Percentiles rank a stretch among this genome's conserved stretches.
Evolutionary conservation across 2,329 filamentous ascomycete genomes (phyloP).

Genomic region (Neofusicoccum sp.): DNA sequence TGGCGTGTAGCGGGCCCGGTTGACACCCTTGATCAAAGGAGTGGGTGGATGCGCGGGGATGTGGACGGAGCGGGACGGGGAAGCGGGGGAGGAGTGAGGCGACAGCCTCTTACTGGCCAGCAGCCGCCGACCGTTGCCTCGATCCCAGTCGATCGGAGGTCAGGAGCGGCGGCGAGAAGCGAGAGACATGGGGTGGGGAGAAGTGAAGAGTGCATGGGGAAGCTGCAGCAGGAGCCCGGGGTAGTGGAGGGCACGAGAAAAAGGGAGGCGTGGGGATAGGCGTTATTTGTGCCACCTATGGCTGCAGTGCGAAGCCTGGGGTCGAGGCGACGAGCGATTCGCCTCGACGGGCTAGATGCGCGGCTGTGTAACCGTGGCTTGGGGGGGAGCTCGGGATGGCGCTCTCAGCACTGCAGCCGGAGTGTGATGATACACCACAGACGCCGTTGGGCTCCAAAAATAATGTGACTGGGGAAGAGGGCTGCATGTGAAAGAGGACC

Average conservation of each 20-base stretch:
- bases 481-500: constrained; percentile 14
- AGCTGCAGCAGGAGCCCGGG: neutral
- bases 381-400: constrained; percentile 14
- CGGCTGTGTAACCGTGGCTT: constrained; percentile 19
- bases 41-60: neutral
- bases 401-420: constrained; percentile 11
- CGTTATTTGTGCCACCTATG: constrained; percentile 13
- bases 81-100: constrained; percentile 12
- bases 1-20: neutral
- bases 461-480: constrained; percentile 17
- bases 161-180: constrained; percentile 16
- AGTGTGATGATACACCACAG: constrained; percentile 27
- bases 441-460: constrained; percentile 14
- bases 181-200: constrained; percentile 5
- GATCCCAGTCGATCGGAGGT: constrained; percentile 10
- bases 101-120: constrained; percentile 1
- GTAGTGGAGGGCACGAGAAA: neutral
- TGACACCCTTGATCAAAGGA: neutral
- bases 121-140: neutral
- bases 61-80: constrained; percentile 9
- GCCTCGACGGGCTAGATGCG: neutral
- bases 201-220: neutral
- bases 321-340: neutral
- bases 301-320: constrained; percentile 11
- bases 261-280: neutral